Conservation (phyloP, 768 basidiomycete species). For the Saitozyma podzolica region DNA sequence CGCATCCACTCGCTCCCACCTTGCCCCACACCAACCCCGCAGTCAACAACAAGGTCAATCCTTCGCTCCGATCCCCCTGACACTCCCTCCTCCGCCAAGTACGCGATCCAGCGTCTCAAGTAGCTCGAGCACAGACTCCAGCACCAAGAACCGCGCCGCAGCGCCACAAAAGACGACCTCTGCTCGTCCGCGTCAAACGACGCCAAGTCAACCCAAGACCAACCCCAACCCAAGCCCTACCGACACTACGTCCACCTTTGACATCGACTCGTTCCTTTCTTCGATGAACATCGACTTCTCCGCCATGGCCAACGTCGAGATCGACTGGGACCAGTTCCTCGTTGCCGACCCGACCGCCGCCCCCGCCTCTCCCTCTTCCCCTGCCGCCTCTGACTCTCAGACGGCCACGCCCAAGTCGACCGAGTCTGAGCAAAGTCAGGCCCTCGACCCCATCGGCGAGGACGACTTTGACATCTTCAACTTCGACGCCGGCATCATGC, state of each 20-base stretch:
- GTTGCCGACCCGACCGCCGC: conserved; percentile 13
- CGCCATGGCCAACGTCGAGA: conserved; percentile 19
- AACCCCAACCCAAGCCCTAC: background rate
- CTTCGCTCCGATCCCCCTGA: conserved; percentile 6
- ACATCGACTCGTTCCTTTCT: conserved; percentile 12
- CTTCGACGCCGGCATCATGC: conserved; percentile 28
- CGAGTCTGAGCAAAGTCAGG: conserved; percentile 37
- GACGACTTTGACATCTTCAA: conserved; percentile 28
- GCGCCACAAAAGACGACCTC: conserved; percentile 16
- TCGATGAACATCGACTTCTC: conserved; percentile 27
- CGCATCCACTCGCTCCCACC: too few species aligned
- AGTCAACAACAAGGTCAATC: conserved; percentile 2
- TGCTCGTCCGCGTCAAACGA: conserved; percentile 10
- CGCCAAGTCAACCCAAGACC: background rate
- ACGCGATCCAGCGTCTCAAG: background rate
- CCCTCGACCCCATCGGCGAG: conserved; percentile 26
- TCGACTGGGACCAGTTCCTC: conserved; percentile 34
- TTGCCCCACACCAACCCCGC: too few species aligned
- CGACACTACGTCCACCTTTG: conserved; percentile 9
- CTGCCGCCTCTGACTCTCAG: conserved; percentile 13
- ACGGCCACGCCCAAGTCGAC: conserved; percentile 31
- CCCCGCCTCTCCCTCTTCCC: conserved; percentile 11
- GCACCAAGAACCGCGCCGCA: background rate
- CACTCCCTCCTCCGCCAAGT: conserved; percentile 13
- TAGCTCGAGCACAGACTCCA: background rate